Base-by-base conservation (phyloP, 768 basidiomycete species). In the Podaxis sp. region DNA sequence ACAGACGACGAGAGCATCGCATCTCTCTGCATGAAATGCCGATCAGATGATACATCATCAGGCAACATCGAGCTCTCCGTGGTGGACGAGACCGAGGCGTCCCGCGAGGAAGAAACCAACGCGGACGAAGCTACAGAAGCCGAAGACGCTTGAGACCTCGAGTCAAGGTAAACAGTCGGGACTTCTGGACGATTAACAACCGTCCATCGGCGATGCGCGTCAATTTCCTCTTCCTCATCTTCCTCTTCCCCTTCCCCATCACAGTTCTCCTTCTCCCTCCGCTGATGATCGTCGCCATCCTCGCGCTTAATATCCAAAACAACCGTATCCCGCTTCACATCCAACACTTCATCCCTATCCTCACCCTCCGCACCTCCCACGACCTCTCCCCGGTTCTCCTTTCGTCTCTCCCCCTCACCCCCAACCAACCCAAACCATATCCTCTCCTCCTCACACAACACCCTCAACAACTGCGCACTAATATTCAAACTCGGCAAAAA, bases 401-500 rank as follows among this genome's bases (percentile, higher is more conserved):
- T 33, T 33, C 33, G 33, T 33, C 33, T 33, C 33, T 33, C 33
- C 8, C 3, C 64, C 12, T 55, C 66, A 37, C 66, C 69, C 22
- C 40, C 40, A 25, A 52, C 40, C 24, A 47, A 52, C 36, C 62
- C 64, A 27, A 65, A 74, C 92, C 92, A 94, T 47, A 93, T 83
- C 22, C 74, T 81, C 59, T 85, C 80, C 8, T 82, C 82, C 71
- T 94, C 91, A 67, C 91, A 91, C 2, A 94, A 73, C 33, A 88
- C 82, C 65, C 88, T 82, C 66, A 94, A 73, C 27, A 94, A 70
- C 1, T 87, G 80, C 15, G 91, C 90, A 61, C 79, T 90, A 85
- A 95, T 89, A 69, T 83, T 86, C 70, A 95, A 73, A 70, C 87
- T 93, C 6, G 95, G 96, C 65, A 91, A 94, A 71, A 98, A 88